phyloP scores from a whole-genome alignment of 2,329 filamentous ascomycete genomes.

The Phaeosphaeria sp. region DNA sequence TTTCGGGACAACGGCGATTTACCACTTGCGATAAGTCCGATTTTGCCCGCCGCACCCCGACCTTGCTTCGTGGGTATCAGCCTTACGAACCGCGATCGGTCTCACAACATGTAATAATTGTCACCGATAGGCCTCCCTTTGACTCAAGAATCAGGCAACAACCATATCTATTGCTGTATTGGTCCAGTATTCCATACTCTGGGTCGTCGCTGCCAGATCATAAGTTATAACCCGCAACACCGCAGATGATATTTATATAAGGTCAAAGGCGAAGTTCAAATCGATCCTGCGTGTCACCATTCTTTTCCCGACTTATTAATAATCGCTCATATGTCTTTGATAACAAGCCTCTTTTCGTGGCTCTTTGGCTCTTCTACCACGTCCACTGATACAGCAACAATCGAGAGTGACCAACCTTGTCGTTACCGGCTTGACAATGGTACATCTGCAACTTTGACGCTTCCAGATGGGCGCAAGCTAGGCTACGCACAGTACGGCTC shows the following conservation, averaged over 20 bases:
- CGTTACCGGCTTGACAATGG: slow-evolving; percentile 30
- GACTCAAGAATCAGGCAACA: not conserved
- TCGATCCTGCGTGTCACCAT: not conserved
- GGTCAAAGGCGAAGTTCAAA: not conserved
- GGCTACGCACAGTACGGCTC: slow-evolving; percentile 45
- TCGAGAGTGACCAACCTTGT: slow-evolving; percentile 1
- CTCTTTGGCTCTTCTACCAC: not conserved
- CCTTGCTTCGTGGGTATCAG: not conserved
- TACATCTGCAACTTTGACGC: slow-evolving; percentile 36
- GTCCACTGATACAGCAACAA: not conserved
- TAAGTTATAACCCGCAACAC: not conserved
- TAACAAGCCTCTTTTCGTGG: not conserved
- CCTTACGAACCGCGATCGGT: not conserved
- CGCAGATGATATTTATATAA: not conserved
- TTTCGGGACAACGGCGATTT: not conserved
- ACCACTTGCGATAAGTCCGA: not conserved
- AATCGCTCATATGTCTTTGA: not conserved
- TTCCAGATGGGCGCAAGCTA: slow-evolving; percentile 45
- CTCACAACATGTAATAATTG: not conserved
- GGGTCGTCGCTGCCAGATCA: no score
- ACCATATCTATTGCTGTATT: not conserved
- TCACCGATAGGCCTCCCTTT: not conserved
- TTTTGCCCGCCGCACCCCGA: not conserved
- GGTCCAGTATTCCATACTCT: no score
- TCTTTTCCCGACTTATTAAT: no score